phyloP scores from a whole-genome alignment of 495 filamentous ascomycete genomes.

The Aspergillus wentii region DNA sequence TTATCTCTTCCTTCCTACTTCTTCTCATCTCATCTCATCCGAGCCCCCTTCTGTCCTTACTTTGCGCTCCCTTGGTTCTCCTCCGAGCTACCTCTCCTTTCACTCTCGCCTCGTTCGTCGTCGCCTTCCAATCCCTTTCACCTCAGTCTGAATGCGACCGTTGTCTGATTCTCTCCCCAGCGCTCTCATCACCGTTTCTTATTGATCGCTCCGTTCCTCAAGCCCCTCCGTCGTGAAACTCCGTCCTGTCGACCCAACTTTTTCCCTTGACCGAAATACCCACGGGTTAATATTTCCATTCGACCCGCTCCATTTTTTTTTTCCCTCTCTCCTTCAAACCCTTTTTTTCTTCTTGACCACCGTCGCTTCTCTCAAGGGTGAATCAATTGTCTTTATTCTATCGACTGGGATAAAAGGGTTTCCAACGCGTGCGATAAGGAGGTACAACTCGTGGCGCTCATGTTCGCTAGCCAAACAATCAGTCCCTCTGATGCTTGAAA shows the following conservation, averaged over 20 bases:
- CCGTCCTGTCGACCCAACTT: conserved; percentile 1
- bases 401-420: too few relatives aligned
- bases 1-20: not conserved
- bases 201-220: not conserved
- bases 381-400: too few relatives aligned
- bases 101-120: too few relatives aligned
- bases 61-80: conserved; percentile 12
- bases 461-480: conserved; percentile 7
- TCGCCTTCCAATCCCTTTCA: conserved; percentile 5
- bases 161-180: not conserved
- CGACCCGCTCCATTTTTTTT: too few relatives aligned
- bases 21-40: not conserved
- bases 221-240: not conserved
- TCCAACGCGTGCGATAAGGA: conserved; percentile 14
- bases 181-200: not conserved
- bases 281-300: too few relatives aligned
- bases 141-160: conserved; percentile 5
- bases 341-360: conserved; percentile 1
- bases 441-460: conserved; percentile 7
- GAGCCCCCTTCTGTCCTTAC: too few relatives aligned
- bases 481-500: conserved; percentile 5
- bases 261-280: too few relatives aligned
- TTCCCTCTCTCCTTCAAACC: not conserved
- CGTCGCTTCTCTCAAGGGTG: too few relatives aligned
- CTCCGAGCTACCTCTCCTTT: too few relatives aligned